Evolutionary conservation across 768 basidiomycete species (phyloP).

Genomic region (Boletus speciosus): DNA sequence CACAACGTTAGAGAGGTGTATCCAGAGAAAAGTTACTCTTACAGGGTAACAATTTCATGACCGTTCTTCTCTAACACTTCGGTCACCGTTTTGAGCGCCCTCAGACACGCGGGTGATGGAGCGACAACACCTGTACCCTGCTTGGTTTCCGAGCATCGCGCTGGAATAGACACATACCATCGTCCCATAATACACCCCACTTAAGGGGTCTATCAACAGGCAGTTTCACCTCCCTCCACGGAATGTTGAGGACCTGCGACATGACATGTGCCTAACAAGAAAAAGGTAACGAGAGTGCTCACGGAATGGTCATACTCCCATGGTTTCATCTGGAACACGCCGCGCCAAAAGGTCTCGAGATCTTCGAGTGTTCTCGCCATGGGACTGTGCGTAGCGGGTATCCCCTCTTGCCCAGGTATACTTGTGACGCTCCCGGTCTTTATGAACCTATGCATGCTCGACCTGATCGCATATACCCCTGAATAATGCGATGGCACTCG

Average conservation of each 20-base stretch:
- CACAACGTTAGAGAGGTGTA: background rate
- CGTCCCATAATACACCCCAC: conserved; percentile 64
- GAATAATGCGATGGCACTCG: conserved; percentile 65
- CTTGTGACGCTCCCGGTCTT: conserved; percentile 44
- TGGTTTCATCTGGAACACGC: conserved; percentile 55
- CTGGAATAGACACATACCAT: conserved; percentile 37
- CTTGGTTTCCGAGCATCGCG: background rate
- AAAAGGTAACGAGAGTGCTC: background rate
- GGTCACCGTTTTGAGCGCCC: conserved; percentile 50
- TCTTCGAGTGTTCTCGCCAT: conserved; percentile 63
- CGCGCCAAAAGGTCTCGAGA: conserved; percentile 62
- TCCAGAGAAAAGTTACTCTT: conserved; percentile 6
- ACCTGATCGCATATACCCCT: conserved; percentile 58
- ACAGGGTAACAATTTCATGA: conserved; percentile 55
- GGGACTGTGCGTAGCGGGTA: conserved; percentile 53
- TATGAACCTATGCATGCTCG: conserved; percentile 57
- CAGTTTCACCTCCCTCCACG: conserved; percentile 38
- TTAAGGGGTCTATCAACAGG: conserved; percentile 49
- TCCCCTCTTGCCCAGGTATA: conserved; percentile 54
- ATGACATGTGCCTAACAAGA: background rate
- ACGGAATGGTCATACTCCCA: conserved; percentile 63
- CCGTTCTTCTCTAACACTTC: conserved; percentile 43
- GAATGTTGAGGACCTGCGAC: conserved; percentile 33
- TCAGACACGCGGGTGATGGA: conserved; percentile 56
- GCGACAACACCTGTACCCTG: conserved; percentile 47